A percentile compares a stretch with the other conserved stretches of the same genome.
Conservation (phyloP, 345 rosid genomes). For the Brassica nigra region DNA sequence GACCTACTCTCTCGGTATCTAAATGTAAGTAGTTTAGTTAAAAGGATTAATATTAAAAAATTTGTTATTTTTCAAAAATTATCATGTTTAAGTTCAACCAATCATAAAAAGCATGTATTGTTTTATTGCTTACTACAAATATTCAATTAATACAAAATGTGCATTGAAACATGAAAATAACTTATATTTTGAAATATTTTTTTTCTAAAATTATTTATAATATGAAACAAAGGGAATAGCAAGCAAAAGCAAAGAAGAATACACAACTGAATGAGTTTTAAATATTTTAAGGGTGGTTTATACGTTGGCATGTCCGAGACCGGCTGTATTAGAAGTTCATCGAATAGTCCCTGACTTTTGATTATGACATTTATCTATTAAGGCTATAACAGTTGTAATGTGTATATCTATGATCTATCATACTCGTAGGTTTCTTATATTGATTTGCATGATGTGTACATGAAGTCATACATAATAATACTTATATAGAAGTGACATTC, state of each 20-base stretch:
- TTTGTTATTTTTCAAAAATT: no score
- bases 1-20: no score
- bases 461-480: conserved; percentile 22
- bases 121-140: no score
- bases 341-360: conserved; percentile 26
- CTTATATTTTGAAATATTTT: no score
- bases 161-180: no score
- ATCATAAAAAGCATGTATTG: no score
- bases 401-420: not conserved
- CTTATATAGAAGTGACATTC: conserved; percentile 16
- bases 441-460: conserved; percentile 6
- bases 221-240: no score
- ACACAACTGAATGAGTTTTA: not conserved
- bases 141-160: no score
- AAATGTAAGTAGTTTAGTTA: no score
- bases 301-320: conserved; percentile 8
- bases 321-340: conserved; percentile 14
- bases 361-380: not conserved
- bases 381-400: not conserved
- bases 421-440: not conserved
- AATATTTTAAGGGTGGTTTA: not conserved
- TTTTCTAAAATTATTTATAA: no score
- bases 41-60: no score
- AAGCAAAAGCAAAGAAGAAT: not conserved
- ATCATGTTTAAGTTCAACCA: no score